phyloP scores from a whole-genome alignment of 2,329 filamentous ascomycete species.

The Zymoseptoria crescenta region DNA sequence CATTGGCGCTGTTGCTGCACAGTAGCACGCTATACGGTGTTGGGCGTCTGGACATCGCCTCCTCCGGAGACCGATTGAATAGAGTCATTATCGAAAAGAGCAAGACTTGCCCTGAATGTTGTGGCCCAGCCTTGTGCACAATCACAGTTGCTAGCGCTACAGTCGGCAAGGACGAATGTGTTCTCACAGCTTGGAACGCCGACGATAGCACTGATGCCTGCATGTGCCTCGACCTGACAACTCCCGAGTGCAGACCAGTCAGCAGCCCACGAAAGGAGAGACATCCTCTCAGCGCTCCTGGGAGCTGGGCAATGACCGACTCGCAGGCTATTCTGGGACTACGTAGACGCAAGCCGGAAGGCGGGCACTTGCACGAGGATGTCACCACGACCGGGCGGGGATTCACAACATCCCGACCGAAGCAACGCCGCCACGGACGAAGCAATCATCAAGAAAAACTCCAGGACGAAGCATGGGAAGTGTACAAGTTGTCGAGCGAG shows the following conservation, averaged over 20 bases:
- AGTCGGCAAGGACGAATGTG: conserved; percentile 3
- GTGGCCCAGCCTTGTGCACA: conserved; percentile 50
- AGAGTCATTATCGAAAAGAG: conserved; percentile 12
- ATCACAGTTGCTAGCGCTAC: conserved; percentile 55
- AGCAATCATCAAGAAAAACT: conserved; percentile 7
- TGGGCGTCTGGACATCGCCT: conserved; percentile 10
- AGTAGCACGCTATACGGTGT: conserved; percentile 13
- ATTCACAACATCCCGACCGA: conserved; percentile 4
- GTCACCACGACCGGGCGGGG: not conserved
- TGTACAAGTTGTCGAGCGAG: conserved; percentile 40
- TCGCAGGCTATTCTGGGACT: conserved; percentile 21
- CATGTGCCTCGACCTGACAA: conserved; percentile 16
- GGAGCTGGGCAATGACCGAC: conserved; percentile 17
- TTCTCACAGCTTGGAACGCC: conserved; percentile 21
- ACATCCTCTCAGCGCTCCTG: conserved; percentile 9
- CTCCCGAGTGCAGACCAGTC: conserved; percentile 10
- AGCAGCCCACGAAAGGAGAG: conserved; percentile 6
- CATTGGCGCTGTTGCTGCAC: conserved; percentile 15
- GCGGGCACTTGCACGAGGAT: not conserved
- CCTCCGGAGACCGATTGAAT: conserved; percentile 3
- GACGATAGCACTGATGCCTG: conserved; percentile 22
- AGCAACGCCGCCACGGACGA: conserved; percentile 11
- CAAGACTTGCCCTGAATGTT: conserved; percentile 31
- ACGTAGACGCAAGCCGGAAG: conserved; percentile 16
- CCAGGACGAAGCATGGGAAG: conserved; percentile 42